Evolutionary conservation across 768 basidiomycete genomes (phyloP), one percentile per base, ranked within the genome.

Genomic region (Russula griseocarnosa): DNA sequence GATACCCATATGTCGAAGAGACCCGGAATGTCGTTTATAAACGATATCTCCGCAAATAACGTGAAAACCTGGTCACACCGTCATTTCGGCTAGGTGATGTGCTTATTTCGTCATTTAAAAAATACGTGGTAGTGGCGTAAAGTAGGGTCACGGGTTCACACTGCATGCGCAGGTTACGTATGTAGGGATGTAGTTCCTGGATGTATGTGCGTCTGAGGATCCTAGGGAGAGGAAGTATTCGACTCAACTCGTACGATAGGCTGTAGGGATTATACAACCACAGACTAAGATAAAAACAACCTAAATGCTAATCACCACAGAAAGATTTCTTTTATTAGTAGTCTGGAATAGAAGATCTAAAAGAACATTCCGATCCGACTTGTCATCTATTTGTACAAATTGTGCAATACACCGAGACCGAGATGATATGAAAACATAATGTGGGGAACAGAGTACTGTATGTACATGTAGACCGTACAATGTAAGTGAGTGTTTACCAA

Each of bases 1-100:
- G 89, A 61, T 99, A 96, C 70, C 79, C 84, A 0, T 97, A 86
- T 74, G 89, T 93, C 14, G 97, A 99, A 72, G 96, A 98, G 76
- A 98, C 96, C 28, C 75, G 90, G 49, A 98, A 97, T 70, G 79
- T 82, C 32, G 86, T 96, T 8, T 97, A 92, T 74, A 86, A 82
- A 70, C 80, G 86, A 69, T 92, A 87, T 76, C 77, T 92, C 61
- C 73, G 76, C 67, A 76, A 75, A 46, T 80, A 67, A 77, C 50
- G 16, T 30, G 18, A 7, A 50, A 50, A 5, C 14, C 30, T 10
- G 14, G 9, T 28, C 50, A 18, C 14, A 28, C 26, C 28, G 18
- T 8, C 18, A 52, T 52, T 28, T 51, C 16, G 18, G 20, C 50
- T 30, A 2, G 28, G 13, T 50, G 24, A 16, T 28, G 26, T 13